Evolutionary conservation across 2,329 filamentous ascomycete species (phyloP).

Genomic region (Fusarium austroafricanum): DNA sequence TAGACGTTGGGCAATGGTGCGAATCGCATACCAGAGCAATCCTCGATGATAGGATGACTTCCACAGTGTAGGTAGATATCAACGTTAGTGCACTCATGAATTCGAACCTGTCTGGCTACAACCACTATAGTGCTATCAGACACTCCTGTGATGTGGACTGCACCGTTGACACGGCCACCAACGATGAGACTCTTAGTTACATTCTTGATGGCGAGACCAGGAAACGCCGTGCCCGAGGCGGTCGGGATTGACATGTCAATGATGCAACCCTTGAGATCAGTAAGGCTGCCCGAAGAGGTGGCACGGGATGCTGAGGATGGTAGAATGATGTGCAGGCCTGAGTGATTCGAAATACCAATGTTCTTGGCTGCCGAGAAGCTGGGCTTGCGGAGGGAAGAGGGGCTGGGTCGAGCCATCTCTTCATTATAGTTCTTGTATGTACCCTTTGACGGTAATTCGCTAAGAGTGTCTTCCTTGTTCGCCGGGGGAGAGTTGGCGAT

Average conservation of each 20-base stretch:
- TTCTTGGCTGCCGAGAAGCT: constrained; percentile 71
- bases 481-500: constrained; percentile 1
- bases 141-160: constrained; percentile 84
- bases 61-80: constrained; percentile 85
- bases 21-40: constrained; percentile 83
- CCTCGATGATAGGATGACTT: constrained; percentile 93
- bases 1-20: constrained; percentile 77
- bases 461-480: constrained; percentile 29
- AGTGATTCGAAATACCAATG: constrained; percentile 75
- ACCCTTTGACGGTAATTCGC: constrained; percentile 44
- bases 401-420: constrained; percentile 59
- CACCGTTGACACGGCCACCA: constrained; percentile 80
- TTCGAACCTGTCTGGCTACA: constrained; percentile 86
- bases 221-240: constrained; percentile 69
- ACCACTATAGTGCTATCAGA: constrained; percentile 81
- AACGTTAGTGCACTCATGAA: constrained; percentile 86
- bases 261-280: constrained; percentile 75
- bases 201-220: constrained; percentile 74
- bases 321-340: constrained; percentile 79
- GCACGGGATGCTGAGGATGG: constrained; percentile 77
- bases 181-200: constrained; percentile 79
- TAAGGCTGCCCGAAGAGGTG: constrained; percentile 78
- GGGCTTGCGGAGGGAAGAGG: constrained; percentile 64
- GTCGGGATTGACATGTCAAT: constrained; percentile 82
- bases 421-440: constrained; percentile 66